These are phyloP conservation scores for Trametes villosa DNA, from an alignment of 768 basidiomycete species.

Conservation along the genomic window DNA sequence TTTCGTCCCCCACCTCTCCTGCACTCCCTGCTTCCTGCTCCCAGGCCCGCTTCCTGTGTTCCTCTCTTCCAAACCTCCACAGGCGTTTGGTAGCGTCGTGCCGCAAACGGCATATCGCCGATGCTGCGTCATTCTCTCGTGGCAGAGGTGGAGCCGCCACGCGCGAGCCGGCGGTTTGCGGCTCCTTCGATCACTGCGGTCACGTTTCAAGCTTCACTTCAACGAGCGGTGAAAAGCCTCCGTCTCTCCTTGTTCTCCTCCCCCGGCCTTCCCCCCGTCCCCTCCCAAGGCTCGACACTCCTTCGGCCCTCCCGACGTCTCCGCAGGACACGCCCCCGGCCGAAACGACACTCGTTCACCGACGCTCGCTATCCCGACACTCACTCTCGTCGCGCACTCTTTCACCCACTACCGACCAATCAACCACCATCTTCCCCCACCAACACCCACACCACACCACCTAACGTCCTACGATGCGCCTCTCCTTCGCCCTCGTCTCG, in stretches of 20 bases:
- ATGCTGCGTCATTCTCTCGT: not conserved
- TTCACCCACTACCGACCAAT: not conserved
- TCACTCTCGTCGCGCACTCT: slow-evolving; percentile 5
- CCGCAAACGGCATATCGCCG: slow-evolving; percentile 7
- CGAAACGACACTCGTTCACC: slow-evolving; percentile 12
- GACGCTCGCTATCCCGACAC: slow-evolving; percentile 15
- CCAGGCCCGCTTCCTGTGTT: not conserved
- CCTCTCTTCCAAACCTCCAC: not conserved
- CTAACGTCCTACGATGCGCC: not conserved
- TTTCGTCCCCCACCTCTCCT: too few relatives aligned
- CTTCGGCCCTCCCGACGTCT: not conserved
- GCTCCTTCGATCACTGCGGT: not conserved
- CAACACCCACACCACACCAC: not conserved
- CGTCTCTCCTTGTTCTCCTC: slow-evolving; percentile 9
- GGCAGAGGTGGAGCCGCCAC: slow-evolving; percentile 8
- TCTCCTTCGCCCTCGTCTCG: slow-evolving; percentile 16
- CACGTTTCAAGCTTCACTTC: slow-evolving; percentile 3
- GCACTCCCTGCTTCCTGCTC: too few relatives aligned
- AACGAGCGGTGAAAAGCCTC: not conserved
- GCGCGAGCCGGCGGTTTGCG: not conserved
- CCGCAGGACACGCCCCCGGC: slow-evolving; percentile 1
- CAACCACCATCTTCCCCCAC: too few relatives aligned
- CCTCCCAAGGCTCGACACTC: not conserved
- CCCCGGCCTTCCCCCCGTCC: slow-evolving; percentile 6
- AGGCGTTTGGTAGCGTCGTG: slow-evolving; percentile 5